Evolutionary conservation across 176 grass and related monocot genomes (phyloP), one percentile per base, ranked within the genome.

Genomic region (Poa annua): DNA sequence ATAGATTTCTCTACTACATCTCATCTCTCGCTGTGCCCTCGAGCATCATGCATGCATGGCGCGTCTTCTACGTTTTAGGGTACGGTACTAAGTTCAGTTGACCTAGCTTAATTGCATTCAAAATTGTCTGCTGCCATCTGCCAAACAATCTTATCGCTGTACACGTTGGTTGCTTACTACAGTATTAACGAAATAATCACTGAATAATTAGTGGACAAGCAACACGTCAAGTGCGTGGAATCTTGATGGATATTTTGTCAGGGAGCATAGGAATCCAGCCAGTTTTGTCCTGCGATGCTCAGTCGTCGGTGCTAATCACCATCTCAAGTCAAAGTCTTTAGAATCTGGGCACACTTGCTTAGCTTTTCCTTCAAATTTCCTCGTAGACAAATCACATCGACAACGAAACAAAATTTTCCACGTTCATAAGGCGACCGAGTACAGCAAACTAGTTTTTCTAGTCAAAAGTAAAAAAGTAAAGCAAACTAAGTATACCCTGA

Each of bases 81-180:
- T 63, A 63, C 60, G 60, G 60, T 15, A 7, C 25, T 13, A 32
- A 19, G 75, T 79, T 13, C 15, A 19, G 75, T 79, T 85, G 84
- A 85, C 84, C 71, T 50, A 50, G 48, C 48, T 29, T 29, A 29
- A 29, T 79, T 85, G 84, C 71, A 79, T 86, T 86, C 76, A 72
- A 80, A 80, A 73, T 20, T 13, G 20, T 9, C 33, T 39, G 41
- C 14, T 10, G 14, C 66, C 51, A n/a, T n/a, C 61, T 45, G 25
- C 20, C 51, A 68, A 34, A 75, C 17, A 69, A 78, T 65, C 26
- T 42, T 42, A 70, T 39, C 48, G 4, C 24, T 33, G 73, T n/a
- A n/a, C 74, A 22, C 14, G 8, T 36, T 29, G 1, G 13, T 29
- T 62, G 14, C 59, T 26, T 6, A 16, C 5, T n/a, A n/a, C n/a